phyloP scores from a whole-genome alignment of 306 rosid species.

The Lablab purpureus region DNA sequence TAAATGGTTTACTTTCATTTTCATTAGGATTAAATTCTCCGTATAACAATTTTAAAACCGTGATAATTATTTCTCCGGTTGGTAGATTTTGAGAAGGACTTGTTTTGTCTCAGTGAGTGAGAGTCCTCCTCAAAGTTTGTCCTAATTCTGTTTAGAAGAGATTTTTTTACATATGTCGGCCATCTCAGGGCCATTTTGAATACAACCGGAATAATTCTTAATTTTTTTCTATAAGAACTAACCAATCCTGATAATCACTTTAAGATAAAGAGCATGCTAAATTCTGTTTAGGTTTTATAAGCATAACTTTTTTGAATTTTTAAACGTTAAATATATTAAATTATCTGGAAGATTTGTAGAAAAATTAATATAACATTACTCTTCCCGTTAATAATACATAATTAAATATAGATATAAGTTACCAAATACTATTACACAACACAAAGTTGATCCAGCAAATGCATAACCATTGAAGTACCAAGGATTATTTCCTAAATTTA shows the following conservation, averaged over 20 bases:
- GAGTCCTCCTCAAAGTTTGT: not conserved
- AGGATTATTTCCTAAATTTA: slow-evolving; percentile 47
- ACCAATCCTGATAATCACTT: not conserved
- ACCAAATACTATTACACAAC: slow-evolving; percentile 34
- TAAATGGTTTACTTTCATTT: too few species aligned
- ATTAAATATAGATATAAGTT: slow-evolving; percentile 22
- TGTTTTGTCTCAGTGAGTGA: not conserved
- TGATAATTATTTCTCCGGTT: not conserved
- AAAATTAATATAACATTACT: not conserved
- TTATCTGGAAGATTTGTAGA: not conserved
- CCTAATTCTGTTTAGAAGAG: not conserved
- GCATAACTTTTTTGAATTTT: too few species aligned
- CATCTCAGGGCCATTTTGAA: not conserved
- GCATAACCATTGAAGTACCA: slow-evolving; percentile 17
- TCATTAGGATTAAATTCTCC: too few species aligned
- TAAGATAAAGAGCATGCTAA: not conserved
- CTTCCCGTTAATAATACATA: not conserved
- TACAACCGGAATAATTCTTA: not conserved
- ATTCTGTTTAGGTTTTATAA: not conserved
- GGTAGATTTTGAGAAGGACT: not conserved
- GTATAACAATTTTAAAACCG: too few species aligned
- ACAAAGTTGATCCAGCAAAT: slow-evolving; percentile 10
- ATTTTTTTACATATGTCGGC: not conserved
- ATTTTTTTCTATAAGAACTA: not conserved
- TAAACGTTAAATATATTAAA: not conserved